phyloP scores from a whole-genome alignment of 352 stramenopile species.

The Phytophthora rubi region DNA sequence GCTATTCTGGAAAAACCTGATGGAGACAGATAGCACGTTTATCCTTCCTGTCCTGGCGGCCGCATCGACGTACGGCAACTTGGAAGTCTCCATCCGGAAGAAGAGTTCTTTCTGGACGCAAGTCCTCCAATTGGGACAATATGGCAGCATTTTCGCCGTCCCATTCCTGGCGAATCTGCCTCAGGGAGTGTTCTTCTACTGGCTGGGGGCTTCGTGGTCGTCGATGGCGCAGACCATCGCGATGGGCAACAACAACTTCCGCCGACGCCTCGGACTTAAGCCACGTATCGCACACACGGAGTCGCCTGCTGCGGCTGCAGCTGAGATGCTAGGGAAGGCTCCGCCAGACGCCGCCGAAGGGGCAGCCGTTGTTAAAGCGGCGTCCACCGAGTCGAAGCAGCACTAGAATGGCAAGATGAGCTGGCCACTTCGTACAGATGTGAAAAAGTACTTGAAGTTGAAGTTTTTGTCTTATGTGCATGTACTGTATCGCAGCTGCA shows the following conservation, averaged over 20 bases:
- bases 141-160: slow-evolving; percentile 59
- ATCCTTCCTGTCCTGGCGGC: slow-evolving; percentile 62
- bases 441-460: too few species aligned
- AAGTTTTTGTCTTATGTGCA: too few species aligned
- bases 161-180: slow-evolving; percentile 55
- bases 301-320: slow-evolving; percentile 19
- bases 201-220: slow-evolving; percentile 74
- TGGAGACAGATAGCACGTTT: slow-evolving; percentile 66
- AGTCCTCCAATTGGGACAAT: slow-evolving; percentile 58
- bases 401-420: slow-evolving; percentile 15
- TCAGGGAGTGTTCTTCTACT: slow-evolving; percentile 88
- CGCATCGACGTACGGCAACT: slow-evolving; percentile 68
- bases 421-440: neutral
- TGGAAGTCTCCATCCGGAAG: slow-evolving; percentile 55
- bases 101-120: slow-evolving; percentile 58
- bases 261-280: slow-evolving; percentile 57
- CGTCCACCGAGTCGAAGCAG: slow-evolving; percentile 7
- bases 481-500: too few species aligned
- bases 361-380: slow-evolving; percentile 5
- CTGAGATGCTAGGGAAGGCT: slow-evolving; percentile 25
- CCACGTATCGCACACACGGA: slow-evolving; percentile 42
- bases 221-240: slow-evolving; percentile 64
- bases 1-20: slow-evolving; percentile 71
- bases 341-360: slow-evolving; percentile 11
- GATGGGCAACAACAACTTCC: slow-evolving; percentile 77